Evolutionary conservation across 306 rosid genomes (phyloP).

Genomic region (Ochetophila trinervis): DNA sequence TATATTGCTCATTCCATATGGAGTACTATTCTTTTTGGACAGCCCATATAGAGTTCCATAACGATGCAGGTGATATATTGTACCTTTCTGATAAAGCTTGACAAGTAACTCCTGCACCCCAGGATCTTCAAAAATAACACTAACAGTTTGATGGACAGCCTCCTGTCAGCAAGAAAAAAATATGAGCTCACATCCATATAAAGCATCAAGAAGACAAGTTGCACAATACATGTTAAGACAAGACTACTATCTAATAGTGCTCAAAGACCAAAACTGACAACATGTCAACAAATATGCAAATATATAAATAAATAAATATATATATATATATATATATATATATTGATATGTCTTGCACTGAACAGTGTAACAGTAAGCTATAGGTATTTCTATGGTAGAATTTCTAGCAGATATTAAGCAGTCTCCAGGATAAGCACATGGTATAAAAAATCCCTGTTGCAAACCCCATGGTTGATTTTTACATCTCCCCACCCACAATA

Average conservation of each 20-base stretch:
- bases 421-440: no score
- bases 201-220: background rate
- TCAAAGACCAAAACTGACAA: background rate
- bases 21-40: background rate
- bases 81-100: constrained; percentile 74
- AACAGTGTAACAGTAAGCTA: no score
- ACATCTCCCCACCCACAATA: no score
- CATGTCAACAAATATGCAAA: background rate
- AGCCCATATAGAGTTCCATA: background rate
- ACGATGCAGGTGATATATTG: constrained; percentile 11
- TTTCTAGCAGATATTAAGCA: no score
- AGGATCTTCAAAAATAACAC: constrained; percentile 97
- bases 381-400: no score
- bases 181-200: constrained; percentile 7
- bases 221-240: background rate
- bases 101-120: constrained; percentile 92
- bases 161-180: constrained; percentile 48
- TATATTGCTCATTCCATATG: background rate
- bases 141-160: constrained; percentile 90
- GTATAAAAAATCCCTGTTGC: no score
- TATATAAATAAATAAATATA: background rate
- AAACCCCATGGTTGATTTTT: no score
- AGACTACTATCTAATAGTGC: background rate
- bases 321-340: background rate
- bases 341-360: background rate